Base-by-base conservation (phyloP, 345 rosid genomes). In the Citrus sp. region DNA sequence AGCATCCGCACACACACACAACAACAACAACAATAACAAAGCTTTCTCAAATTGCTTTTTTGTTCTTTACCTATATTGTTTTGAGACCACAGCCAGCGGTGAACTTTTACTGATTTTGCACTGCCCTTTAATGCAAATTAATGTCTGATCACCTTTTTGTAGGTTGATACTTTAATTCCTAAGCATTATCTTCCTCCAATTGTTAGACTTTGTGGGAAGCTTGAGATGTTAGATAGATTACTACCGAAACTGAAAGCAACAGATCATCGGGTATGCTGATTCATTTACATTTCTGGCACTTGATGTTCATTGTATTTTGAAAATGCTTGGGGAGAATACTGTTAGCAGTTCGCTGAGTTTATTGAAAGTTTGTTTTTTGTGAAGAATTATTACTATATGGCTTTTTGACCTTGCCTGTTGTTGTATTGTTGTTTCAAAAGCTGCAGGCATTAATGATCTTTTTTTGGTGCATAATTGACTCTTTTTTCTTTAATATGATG, bases 161-260 rank as follows among this genome's bases (percentile, higher is more conserved):
- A 94, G 98, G 92, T 94, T 77, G 93, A 92, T 78, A 78, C 70
- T 84, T 80, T 87, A 58, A 87, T 94, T 79, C 98, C 97, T 7
- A 86, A 77, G 81, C 97, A 94, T 87, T 94, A 86, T 89, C 90
- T 94, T 83, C 97, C 92, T 67, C 84, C 97, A 72, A 83, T 92
- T 71, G 37, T 94, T 76, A 90, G 98, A 77, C 91, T 89, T 60
- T 94, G 98, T 75, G 97, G 98, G 78, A 94, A 94, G 92, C 98
- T 94, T 84, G 98, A 94, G 92, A 94, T 94, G 98, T 77, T 94
- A 71, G 98, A 94, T 87, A 86, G 97, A 32, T 82, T 94, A 79
- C 90, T 94, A 58, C 98, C 98, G 54, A 92, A 94, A 81, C 88
- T 94, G 77, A 92, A 90, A 87, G 98, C 97, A 70, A 87, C 98